phyloP scores from a whole-genome alignment of 441 rosid genomes.

The Erysimum pusillum region DNA sequence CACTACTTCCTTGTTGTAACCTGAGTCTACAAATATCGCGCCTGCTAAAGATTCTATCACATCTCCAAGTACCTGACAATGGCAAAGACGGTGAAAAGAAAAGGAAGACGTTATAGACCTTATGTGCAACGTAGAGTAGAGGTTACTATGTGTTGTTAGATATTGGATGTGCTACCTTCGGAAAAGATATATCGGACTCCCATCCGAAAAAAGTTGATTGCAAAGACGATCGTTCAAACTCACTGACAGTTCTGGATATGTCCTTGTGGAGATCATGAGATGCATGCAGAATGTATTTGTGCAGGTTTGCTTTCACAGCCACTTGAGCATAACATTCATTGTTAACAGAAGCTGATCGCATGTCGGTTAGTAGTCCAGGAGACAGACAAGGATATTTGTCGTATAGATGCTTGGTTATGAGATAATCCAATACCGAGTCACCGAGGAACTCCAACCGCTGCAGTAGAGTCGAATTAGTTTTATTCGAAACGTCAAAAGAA shows the following conservation, averaged over 20 bases:
- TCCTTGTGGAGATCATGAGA: slow-evolving; percentile 76
- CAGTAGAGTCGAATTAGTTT: slow-evolving; percentile 14
- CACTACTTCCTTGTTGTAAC: slow-evolving; percentile 65
- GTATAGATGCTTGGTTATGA: slow-evolving; percentile 69
- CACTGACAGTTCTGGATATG: slow-evolving; percentile 49
- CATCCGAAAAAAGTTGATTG: slow-evolving; percentile 74
- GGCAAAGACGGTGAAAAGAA: neutral
- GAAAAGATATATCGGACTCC: slow-evolving; percentile 77
- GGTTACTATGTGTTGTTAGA: neutral
- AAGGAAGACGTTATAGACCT: slow-evolving; percentile 1
- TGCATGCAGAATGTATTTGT: slow-evolving; percentile 72
- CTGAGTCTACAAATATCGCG: slow-evolving; percentile 86
- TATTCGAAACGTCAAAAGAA: neutral
- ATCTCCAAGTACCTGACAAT: slow-evolving; percentile 86
- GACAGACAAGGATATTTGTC: slow-evolving; percentile 64
- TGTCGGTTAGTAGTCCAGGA: slow-evolving; percentile 82
- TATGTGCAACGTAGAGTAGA: neutral
- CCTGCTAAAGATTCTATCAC: slow-evolving; percentile 90
- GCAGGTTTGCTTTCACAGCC: slow-evolving; percentile 64
- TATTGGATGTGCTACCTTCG: slow-evolving; percentile 64
- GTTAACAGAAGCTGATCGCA: slow-evolving; percentile 96
- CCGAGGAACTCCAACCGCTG: slow-evolving; percentile 98
- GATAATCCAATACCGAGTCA: slow-evolving; percentile 84
- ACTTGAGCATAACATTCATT: slow-evolving; percentile 83
- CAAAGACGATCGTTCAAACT: slow-evolving; percentile 47